Conservation (phyloP, 495 filamentous ascomycete genomes). For the Talaromyces liani region DNA sequence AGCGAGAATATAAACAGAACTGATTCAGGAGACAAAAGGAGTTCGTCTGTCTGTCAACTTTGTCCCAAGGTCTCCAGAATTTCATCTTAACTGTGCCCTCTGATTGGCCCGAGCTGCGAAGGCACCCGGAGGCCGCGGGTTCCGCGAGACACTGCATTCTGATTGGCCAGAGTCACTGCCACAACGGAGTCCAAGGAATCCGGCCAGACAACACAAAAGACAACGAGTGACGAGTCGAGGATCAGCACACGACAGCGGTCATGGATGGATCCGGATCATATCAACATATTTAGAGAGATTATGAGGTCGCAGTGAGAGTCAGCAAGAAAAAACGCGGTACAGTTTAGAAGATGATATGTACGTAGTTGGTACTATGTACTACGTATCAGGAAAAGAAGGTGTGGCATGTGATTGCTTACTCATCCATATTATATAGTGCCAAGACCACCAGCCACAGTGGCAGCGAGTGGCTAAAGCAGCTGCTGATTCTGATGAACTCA, state of each 20-base stretch:
- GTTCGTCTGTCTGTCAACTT: background rate
- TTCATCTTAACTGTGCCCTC: background rate
- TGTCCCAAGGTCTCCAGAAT: background rate
- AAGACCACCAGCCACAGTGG: constrained; percentile 5
- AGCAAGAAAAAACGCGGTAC: background rate
- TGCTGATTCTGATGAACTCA: background rate
- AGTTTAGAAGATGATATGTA: background rate
- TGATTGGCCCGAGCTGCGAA: background rate
- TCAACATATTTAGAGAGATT: background rate
- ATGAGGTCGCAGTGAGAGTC: background rate
- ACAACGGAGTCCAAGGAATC: constrained; percentile 3
- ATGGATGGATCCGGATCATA: background rate
- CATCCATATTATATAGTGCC: background rate
- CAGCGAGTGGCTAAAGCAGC: constrained; percentile 13
- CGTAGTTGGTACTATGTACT: no score
- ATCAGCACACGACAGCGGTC: no score
- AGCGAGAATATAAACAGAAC: background rate
- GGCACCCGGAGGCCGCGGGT: background rate
- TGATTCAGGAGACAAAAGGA: background rate
- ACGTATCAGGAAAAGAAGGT: background rate
- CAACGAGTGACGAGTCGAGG: background rate
- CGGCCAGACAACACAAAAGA: constrained; percentile 8
- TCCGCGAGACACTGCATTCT: background rate
- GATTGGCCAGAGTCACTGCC: background rate
- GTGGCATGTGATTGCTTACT: constrained; percentile 2